Percentiles rank a stretch among this genome's conserved stretches.
Evolutionary conservation across 108 stramenopile species (phyloP).

Genomic region (Nitzschia sp.): DNA sequence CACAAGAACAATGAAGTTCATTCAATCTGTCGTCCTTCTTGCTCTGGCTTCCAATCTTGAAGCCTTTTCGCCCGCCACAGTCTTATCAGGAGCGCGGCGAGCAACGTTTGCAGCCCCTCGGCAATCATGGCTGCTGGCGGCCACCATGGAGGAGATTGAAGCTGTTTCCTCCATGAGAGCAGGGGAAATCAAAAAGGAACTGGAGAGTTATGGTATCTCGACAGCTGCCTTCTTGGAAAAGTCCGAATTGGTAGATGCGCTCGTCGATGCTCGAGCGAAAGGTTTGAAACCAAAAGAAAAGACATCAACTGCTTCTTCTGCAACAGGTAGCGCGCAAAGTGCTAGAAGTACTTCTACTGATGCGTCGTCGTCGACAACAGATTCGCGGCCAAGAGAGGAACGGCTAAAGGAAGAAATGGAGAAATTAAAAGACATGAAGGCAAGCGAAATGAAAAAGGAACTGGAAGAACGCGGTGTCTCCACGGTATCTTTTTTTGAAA

Average conservation of each 20-base stretch:
- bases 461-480: conserved; percentile 79
- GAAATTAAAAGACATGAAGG: conserved; percentile 67
- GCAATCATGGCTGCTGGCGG: not conserved
- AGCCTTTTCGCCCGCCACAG: not conserved
- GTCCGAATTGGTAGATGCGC: conserved; percentile 68
- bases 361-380: conserved; percentile 5
- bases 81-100: not conserved
- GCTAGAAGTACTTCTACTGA: conserved; percentile 2
- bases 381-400: conserved; percentile 44
- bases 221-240: conserved; percentile 74
- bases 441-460: conserved; percentile 73
- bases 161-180: conserved; percentile 66
- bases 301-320: conserved; percentile 17
- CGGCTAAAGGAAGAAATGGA: conserved; percentile 65
- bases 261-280: conserved; percentile 65
- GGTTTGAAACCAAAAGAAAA: conserved; percentile 53
- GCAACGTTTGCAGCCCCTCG: not conserved
- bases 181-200: conserved; percentile 72
- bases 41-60: not conserved
- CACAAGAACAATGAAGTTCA: not conserved
- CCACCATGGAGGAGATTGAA: conserved; percentile 4
- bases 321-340: not conserved
- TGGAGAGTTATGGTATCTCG: conserved; percentile 80
- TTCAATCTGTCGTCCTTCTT: not conserved
- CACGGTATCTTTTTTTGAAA: conserved; percentile 67